Percentiles rank a stretch among this genome's conserved stretches.
Evolutionary conservation across 176 grass and related monocot species (phyloP).

Genomic region (Musa troglodytarum): DNA sequence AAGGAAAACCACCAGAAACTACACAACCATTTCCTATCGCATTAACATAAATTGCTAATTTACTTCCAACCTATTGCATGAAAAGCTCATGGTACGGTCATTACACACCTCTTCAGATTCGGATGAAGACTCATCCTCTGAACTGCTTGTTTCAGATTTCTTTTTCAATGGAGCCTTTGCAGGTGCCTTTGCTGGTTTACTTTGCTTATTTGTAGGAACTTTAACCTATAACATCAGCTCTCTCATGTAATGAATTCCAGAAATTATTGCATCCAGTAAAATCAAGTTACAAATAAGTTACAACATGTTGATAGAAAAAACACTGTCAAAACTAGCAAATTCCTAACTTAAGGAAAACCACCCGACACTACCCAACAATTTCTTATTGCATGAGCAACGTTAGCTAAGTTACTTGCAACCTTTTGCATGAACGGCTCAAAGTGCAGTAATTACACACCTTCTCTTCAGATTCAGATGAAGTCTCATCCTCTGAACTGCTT

Average conservation of each 20-base stretch:
- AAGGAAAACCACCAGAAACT: too few species aligned
- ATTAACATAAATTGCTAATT: too few species aligned
- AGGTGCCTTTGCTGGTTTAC: constrained; percentile 25
- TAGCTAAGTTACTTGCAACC: neutral
- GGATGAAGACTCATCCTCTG: constrained; percentile 47
- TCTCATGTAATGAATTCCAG: neutral
- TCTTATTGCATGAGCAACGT: neutral
- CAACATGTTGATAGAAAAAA: too few species aligned
- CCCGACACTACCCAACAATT: too few species aligned
- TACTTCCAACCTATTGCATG: too few species aligned
- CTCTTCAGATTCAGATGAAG: constrained; percentile 52
- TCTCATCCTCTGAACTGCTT: constrained; percentile 58
- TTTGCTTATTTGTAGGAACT: constrained; percentile 40
- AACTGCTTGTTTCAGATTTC: constrained; percentile 45
- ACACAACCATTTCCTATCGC: too few species aligned
- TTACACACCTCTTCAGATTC: constrained; percentile 52
- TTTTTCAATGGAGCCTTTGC: constrained; percentile 40
- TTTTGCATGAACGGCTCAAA: too few species aligned
- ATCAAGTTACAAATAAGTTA: too few species aligned
- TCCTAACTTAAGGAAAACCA: too few species aligned
- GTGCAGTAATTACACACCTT: constrained; percentile 24
- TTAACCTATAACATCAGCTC: constrained; percentile 34
- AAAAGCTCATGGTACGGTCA: too few species aligned
- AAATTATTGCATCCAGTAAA: neutral
- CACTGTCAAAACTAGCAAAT: too few species aligned